Conservation (phyloP, 768 basidiomycete genomes). For the Leccinellum rugosiceps region DNA sequence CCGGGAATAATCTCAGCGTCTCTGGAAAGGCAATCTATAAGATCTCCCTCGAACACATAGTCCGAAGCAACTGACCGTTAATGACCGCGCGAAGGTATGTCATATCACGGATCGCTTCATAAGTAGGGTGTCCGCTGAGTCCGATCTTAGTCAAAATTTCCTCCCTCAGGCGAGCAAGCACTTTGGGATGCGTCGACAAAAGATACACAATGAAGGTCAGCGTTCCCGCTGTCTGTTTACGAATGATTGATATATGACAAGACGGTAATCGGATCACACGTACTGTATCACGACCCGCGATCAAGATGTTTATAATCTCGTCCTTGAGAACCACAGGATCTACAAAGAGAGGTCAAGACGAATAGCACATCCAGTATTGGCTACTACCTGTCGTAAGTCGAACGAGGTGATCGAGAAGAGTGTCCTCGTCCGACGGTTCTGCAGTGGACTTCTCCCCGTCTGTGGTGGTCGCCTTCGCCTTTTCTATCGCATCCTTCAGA, state of each 20-base stretch:
- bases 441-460: slow-evolving; percentile 23
- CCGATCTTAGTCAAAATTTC: slow-evolving; percentile 57
- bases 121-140: slow-evolving; percentile 43
- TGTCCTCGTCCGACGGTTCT: slow-evolving; percentile 41
- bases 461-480: slow-evolving; percentile 29
- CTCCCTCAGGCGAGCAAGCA: slow-evolving; percentile 45
- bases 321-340: slow-evolving; percentile 30
- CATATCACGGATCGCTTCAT: slow-evolving; percentile 57
- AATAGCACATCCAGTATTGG: slow-evolving; percentile 18
- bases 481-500: slow-evolving; percentile 41
- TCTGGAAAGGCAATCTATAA: slow-evolving; percentile 30
- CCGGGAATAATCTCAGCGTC: slow-evolving; percentile 53
- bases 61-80: slow-evolving; percentile 42
- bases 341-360: slow-evolving; percentile 2
- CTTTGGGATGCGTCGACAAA: slow-evolving; percentile 49
- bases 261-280: not conserved
- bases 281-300: slow-evolving; percentile 32
- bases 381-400: slow-evolving; percentile 41
- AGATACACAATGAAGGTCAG: slow-evolving; percentile 39
- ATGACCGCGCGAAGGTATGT: slow-evolving; percentile 63
- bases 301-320: slow-evolving; percentile 34
- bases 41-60: not conserved
- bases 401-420: slow-evolving; percentile 56
- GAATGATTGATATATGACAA: not conserved
- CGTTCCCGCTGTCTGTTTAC: slow-evolving; percentile 38